Evolutionary conservation across 805 yeast genomes (phyloP).

Genomic region (Monosporozyma aerobia): DNA sequence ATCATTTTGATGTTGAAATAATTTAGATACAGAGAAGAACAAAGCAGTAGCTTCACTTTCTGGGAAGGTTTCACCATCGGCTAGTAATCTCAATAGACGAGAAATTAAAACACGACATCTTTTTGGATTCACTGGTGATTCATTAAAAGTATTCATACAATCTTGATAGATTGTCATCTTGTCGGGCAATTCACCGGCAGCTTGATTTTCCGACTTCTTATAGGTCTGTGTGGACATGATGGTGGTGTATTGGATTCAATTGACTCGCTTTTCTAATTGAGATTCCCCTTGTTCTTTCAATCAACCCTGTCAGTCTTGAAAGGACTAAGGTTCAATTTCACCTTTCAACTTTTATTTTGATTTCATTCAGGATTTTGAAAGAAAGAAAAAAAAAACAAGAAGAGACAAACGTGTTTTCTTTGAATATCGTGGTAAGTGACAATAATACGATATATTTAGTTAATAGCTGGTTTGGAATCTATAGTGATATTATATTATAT

Average conservation of each 20-base stretch:
- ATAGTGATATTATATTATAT: background rate
- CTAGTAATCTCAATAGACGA: constrained; percentile 70
- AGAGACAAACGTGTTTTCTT: background rate
- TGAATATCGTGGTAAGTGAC: background rate
- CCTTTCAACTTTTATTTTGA: background rate
- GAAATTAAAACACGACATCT: constrained; percentile 79
- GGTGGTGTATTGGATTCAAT: background rate
- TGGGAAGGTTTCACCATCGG: constrained; percentile 82
- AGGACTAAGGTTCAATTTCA: background rate
- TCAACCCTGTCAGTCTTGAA: background rate
- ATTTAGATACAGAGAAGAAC: constrained; percentile 87
- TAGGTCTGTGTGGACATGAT: constrained; percentile 74
- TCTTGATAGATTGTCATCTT: constrained; percentile 97
- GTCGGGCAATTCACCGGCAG: constrained; percentile 65
- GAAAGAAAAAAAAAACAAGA: background rate
- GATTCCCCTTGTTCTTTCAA: background rate
- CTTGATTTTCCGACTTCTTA: constrained; percentile 75
- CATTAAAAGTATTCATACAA: constrained; percentile 86
- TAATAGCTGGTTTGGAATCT: background rate
- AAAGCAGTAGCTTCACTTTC: constrained; percentile 82
- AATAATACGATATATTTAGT: background rate
- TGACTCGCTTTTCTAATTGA: background rate
- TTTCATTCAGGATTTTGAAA: background rate
- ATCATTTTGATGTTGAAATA: constrained; percentile 81
- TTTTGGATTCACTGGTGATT: constrained; percentile 79